A percentile compares a stretch with the other conserved stretches of the same genome.
Conservation (phyloP, 2,329 filamentous ascomycete genomes). For the Fusarium compactum region DNA sequence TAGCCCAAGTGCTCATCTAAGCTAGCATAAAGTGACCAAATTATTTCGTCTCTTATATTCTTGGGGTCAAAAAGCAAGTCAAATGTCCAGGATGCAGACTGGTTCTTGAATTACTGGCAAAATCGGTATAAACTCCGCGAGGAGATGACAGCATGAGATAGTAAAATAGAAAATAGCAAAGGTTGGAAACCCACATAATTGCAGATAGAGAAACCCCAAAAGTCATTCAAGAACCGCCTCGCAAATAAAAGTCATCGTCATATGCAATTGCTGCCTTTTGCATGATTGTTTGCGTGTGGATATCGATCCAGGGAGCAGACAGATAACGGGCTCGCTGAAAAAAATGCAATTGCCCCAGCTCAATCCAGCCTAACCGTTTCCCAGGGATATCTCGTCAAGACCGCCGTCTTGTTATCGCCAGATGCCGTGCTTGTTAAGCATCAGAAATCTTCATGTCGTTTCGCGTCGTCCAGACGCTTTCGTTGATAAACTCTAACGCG, state of each 20-base stretch:
- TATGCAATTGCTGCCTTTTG: slow-evolving; percentile 41
- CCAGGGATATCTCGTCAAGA: slow-evolving; percentile 43
- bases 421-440: slow-evolving; percentile 41
- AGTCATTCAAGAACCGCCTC: slow-evolving; percentile 49
- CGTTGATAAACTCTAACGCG: slow-evolving; percentile 37
- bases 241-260: slow-evolving; percentile 46
- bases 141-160: slow-evolving; percentile 41
- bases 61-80: slow-evolving; percentile 21
- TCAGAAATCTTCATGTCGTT: slow-evolving; percentile 45
- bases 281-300: slow-evolving; percentile 22
- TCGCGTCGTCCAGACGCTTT: slow-evolving; percentile 43
- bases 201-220: slow-evolving; percentile 45
- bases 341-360: slow-evolving; percentile 18
- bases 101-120: slow-evolving; percentile 48
- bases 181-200: slow-evolving; percentile 34
- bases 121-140: slow-evolving; percentile 47
- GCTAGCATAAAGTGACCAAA: too few species aligned
- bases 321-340: slow-evolving; percentile 23
- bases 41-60: too few species aligned
- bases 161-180: slow-evolving; percentile 36
- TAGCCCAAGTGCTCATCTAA: too few species aligned
- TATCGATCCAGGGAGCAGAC: slow-evolving; percentile 19
- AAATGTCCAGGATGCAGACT: slow-evolving; percentile 28
- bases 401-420: slow-evolving; percentile 46
- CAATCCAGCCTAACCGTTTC: slow-evolving; percentile 30